phyloP scores from a whole-genome alignment of 805 yeast genomes.

The Metschnikowia kunwiensis region DNA sequence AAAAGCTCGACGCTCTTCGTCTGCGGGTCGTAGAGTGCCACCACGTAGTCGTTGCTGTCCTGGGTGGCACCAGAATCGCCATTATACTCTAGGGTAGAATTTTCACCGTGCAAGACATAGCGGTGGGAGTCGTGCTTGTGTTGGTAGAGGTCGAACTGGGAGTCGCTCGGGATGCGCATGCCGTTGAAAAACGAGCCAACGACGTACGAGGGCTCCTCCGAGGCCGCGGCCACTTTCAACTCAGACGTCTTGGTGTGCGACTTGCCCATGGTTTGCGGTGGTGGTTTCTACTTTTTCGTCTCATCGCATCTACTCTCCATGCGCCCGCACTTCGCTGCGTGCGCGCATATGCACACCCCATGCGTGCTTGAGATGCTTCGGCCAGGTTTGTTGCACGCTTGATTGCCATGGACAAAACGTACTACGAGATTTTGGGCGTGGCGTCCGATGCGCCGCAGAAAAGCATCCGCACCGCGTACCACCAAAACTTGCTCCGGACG shows the following conservation, averaged over 20 bases:
- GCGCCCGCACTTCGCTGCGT: background rate
- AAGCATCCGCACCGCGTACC: conserved; percentile 64
- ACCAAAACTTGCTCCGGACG: conserved; percentile 48
- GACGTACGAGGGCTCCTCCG: conserved; percentile 48
- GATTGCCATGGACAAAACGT: conserved; percentile 14
- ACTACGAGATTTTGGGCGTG: conserved; percentile 61
- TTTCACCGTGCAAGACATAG: conserved; percentile 73
- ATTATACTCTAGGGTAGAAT: conserved; percentile 65
- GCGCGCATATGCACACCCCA: background rate
- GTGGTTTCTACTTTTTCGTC: conserved; percentile 6
- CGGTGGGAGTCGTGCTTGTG: conserved; percentile 39
- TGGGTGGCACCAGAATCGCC: conserved; percentile 43
- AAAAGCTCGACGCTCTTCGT: conserved; percentile 61
- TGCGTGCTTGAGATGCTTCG: background rate
- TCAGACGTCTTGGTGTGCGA: conserved; percentile 40
- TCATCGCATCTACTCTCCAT: conserved; percentile 13
- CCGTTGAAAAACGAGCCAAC: conserved; percentile 83
- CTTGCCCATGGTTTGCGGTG: conserved; percentile 25
- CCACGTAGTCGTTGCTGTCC: conserved; percentile 52
- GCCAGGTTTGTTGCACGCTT: background rate
- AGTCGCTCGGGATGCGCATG: conserved; percentile 53
- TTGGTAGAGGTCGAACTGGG: conserved; percentile 61
- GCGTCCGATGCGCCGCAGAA: conserved; percentile 30
- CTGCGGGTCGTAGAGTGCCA: conserved; percentile 76
- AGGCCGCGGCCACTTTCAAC: conserved; percentile 34